These are phyloP conservation scores for Apiotrichum laibachii DNA, from an alignment of 1,284 basidiomycete species.

Conservation along the genomic window DNA sequence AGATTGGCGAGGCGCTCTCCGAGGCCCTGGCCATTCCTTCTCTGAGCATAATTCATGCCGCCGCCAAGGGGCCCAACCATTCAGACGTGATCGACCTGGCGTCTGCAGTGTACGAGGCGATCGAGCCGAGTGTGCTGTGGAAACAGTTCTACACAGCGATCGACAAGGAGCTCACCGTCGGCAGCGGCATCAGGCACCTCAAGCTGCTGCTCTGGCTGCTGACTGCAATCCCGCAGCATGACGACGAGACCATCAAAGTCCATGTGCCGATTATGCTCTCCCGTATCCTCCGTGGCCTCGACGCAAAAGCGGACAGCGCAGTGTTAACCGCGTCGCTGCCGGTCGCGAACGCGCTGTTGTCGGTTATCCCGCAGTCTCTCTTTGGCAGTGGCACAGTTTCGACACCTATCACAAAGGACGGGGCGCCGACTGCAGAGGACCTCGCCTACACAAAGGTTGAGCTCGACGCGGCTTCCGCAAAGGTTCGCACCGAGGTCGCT, in stretches of 20 bases:
- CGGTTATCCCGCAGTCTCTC: constrained; percentile 6
- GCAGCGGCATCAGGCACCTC: constrained; percentile 26
- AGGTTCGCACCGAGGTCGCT: constrained; percentile 16
- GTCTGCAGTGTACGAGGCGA: constrained; percentile 83
- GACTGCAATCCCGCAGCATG: constrained; percentile 52
- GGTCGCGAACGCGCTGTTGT: constrained; percentile 14
- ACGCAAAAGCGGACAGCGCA: constrained; percentile 7
- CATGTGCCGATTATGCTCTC: constrained; percentile 33
- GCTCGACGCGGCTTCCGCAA: constrained; percentile 4
- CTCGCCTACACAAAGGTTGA: constrained; percentile 7
- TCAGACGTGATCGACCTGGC: constrained; percentile 75
- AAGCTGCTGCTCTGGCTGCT: constrained; percentile 53
- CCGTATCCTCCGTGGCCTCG: constrained; percentile 12
- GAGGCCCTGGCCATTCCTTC: constrained; percentile 74
- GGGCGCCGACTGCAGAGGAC: constrained; percentile 3
- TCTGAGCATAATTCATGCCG: constrained; percentile 25
- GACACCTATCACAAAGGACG: background rate
- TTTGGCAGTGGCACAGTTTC: constrained; percentile 5
- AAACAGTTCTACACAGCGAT: constrained; percentile 61
- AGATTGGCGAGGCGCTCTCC: constrained; percentile 81
- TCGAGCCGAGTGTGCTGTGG: constrained; percentile 88
- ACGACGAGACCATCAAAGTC: constrained; percentile 50
- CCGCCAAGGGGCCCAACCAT: constrained; percentile 4
- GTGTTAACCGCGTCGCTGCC: constrained; percentile 1
- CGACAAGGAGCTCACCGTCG: constrained; percentile 51